Evolutionary conservation across 257 asterid genomes (phyloP).

Genomic region (Rehmannia glutinosa): DNA sequence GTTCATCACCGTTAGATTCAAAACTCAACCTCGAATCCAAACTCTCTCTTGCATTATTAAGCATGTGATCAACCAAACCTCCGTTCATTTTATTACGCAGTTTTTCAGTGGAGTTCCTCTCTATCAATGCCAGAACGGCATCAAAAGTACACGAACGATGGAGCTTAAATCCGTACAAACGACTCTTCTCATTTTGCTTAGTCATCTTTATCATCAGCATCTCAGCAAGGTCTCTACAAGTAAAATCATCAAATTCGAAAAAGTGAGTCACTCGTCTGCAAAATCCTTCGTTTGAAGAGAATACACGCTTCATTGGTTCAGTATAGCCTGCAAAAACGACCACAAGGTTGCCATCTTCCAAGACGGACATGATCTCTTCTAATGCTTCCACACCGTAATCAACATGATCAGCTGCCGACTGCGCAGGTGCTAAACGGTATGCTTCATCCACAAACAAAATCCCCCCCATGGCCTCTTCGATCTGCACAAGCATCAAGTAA

Average conservation of each 20-base stretch:
- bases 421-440: conserved; percentile 54
- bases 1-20: conserved; percentile 60
- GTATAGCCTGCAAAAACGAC: conserved; percentile 90
- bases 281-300: conserved; percentile 76
- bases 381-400: conserved; percentile 79
- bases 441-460: conserved; percentile 84
- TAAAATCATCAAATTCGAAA: conserved; percentile 65
- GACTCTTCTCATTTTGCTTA: conserved; percentile 44
- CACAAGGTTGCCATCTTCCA: conserved; percentile 73
- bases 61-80: conserved; percentile 71
- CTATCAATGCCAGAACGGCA: conserved; percentile 45
- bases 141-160: conserved; percentile 46
- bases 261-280: conserved; percentile 79
- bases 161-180: conserved; percentile 64
- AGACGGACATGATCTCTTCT: conserved; percentile 88
- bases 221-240: conserved; percentile 62
- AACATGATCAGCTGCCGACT: conserved; percentile 33
- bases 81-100: conserved; percentile 80
- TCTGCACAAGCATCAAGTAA: conserved; percentile 28
- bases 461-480: conserved; percentile 90
- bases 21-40: conserved; percentile 67
- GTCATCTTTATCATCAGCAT: conserved; percentile 76
- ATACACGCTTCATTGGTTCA: conserved; percentile 82
- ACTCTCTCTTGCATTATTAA: conserved; percentile 67
- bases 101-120: conserved; percentile 47